Conservation (phyloP, 2,329 filamentous ascomycete species). For the Cordyceps fumosorosea region DNA sequence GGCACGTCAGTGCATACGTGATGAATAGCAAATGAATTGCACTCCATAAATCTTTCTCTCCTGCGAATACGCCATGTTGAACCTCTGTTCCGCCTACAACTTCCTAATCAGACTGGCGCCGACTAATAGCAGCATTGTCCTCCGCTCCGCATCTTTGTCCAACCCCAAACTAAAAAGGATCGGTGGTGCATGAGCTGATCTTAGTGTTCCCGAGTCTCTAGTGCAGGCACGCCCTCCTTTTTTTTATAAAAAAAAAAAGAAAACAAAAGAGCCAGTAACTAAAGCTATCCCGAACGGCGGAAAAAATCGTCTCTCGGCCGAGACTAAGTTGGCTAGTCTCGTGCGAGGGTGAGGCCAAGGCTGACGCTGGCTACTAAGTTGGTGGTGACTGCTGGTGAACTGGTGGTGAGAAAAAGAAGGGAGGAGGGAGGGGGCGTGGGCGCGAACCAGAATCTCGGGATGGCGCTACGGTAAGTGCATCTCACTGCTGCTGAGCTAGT, state of each 20-base stretch:
- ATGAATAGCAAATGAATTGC: too few species aligned
- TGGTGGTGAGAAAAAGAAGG: background rate
- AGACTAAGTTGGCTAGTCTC: slow-evolving; percentile 1
- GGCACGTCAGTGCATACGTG: too few species aligned
- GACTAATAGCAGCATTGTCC: background rate
- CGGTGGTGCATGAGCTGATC: slow-evolving; percentile 3
- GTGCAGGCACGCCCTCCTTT: background rate
- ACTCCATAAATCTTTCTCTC: too few species aligned
- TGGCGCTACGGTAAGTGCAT: background rate
- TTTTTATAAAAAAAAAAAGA: too few species aligned
- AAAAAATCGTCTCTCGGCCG: background rate
- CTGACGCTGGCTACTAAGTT: too few species aligned
- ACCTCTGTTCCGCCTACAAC: too few species aligned
- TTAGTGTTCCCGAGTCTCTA: background rate
- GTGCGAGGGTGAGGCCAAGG: slow-evolving; percentile 7
- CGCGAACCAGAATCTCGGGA: background rate
- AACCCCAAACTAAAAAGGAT: slow-evolving; percentile 3
- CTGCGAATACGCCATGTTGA: too few species aligned
- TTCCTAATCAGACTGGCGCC: too few species aligned
- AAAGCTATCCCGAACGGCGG: too few species aligned
- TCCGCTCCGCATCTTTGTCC: background rate
- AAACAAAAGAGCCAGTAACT: too few species aligned
- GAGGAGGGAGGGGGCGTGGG: slow-evolving; percentile 6
- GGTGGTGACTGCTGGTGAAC: too few species aligned
- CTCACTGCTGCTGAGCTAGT: too few species aligned